Percentiles rank a stretch among this genome's conserved stretches.
Conservation (phyloP, 2,329 filamentous ascomycete genomes). For the Pseudofabraea citricarpa region DNA sequence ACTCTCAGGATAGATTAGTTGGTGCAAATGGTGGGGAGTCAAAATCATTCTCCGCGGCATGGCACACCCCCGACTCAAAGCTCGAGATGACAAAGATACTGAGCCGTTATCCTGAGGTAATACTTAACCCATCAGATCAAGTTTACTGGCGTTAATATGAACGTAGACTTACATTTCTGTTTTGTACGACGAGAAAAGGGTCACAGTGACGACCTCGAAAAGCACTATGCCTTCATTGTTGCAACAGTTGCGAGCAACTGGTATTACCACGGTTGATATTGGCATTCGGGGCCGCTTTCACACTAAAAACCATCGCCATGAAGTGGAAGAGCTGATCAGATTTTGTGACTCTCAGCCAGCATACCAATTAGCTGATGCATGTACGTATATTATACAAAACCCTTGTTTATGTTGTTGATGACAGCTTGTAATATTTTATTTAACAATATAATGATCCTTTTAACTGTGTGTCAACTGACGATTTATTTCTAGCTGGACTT, state of each 20-base stretch:
- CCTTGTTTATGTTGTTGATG: no score
- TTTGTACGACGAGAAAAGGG: conserved; percentile 30
- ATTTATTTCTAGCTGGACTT: no score
- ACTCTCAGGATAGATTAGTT: conserved; percentile 25
- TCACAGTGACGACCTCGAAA: conserved; percentile 29
- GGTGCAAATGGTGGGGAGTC: conserved; percentile 15
- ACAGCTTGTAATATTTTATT: no score
- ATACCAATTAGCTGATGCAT: no score
- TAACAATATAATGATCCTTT: no score
- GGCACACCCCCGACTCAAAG: conserved; percentile 12
- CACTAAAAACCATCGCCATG: no score
- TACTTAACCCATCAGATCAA: no score
- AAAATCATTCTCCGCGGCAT: conserved; percentile 21
- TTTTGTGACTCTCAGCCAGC: no score
- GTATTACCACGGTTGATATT: conserved; percentile 25
- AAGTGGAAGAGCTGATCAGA: no score
- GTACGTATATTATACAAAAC: no score
- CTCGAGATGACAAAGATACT: conserved; percentile 16
- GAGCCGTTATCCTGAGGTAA: conserved; percentile 11
- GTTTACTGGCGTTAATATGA: no score
- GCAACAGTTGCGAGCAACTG: conserved; percentile 19
- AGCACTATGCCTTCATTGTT: background rate
- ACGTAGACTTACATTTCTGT: conserved; percentile 33
- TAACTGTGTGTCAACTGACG: no score
- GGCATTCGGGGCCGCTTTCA: conserved; percentile 31